Percentiles rank a stretch among this genome's conserved stretches.
Evolutionary conservation across 2,329 filamentous ascomycete genomes (phyloP).

Genomic region (Helminthosporium solani): DNA sequence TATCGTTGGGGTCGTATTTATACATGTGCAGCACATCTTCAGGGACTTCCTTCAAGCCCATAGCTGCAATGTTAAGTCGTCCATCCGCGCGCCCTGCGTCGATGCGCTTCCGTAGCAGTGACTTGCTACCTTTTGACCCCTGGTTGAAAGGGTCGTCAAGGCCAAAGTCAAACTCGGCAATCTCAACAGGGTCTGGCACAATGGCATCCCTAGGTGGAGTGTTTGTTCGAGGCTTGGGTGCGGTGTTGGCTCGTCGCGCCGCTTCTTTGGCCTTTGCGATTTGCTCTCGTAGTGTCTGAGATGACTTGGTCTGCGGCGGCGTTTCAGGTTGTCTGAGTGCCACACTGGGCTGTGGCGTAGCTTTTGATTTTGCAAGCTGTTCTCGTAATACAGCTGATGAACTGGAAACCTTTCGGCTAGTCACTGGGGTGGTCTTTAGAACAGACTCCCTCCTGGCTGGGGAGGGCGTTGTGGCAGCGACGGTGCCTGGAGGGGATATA

Average conservation of each 20-base stretch:
- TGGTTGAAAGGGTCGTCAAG: constrained; percentile 71
- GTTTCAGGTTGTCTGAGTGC: constrained; percentile 13
- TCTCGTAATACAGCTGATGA: constrained; percentile 82
- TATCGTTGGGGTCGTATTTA: constrained; percentile 66
- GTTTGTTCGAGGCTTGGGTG: constrained; percentile 21
- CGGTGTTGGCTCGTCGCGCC: constrained; percentile 51
- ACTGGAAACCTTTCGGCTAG: constrained; percentile 53
- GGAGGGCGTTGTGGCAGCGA: constrained; percentile 20
- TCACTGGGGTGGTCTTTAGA: constrained; percentile 35
- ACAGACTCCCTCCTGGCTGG: constrained; percentile 15
- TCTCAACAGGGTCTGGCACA: constrained; percentile 22
- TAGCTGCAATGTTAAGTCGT: constrained; percentile 81
- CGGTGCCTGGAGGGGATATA: constrained; percentile 26
- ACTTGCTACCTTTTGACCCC: constrained; percentile 59
- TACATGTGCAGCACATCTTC: constrained; percentile 88
- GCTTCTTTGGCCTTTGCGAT: constrained; percentile 87
- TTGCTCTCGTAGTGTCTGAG: constrained; percentile 78
- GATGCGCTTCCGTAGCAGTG: constrained; percentile 71
- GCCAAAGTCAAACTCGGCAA: constrained; percentile 57
- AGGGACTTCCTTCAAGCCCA: constrained; percentile 78
- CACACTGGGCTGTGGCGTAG: constrained; percentile 57
- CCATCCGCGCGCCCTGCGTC: constrained; percentile 73
- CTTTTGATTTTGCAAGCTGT: constrained; percentile 90
- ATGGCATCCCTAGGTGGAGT: constrained; percentile 36
- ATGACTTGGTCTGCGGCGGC: constrained; percentile 62